These are phyloP conservation scores for Xylaria sp. DNA, from an alignment of 2,329 filamentous ascomycete genomes.

Conservation along the genomic window DNA sequence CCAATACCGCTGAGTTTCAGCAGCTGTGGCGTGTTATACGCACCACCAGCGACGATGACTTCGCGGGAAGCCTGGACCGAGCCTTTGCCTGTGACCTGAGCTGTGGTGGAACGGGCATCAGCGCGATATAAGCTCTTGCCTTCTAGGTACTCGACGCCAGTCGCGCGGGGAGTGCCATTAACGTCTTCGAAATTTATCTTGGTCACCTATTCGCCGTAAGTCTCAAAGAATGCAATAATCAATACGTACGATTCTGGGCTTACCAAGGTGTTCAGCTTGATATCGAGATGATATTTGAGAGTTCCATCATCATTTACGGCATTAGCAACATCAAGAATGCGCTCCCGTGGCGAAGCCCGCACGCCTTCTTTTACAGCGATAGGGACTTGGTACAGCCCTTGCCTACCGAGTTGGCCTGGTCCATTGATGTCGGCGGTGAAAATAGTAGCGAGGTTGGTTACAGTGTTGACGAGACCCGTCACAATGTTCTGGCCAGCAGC, in stretches of 20 bases:
- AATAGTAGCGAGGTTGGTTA: slow-evolving; percentile 4
- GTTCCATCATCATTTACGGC: slow-evolving; percentile 53
- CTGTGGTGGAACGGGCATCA: slow-evolving; percentile 44
- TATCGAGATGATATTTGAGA: slow-evolving; percentile 48
- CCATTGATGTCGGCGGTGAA: slow-evolving; percentile 54
- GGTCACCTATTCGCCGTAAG: slow-evolving; percentile 42
- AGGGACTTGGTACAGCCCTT: slow-evolving; percentile 59
- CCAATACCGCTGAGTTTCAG: slow-evolving; percentile 55
- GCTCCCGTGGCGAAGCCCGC: slow-evolving; percentile 57
- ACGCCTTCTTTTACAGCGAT: slow-evolving; percentile 50
- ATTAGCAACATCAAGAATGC: slow-evolving; percentile 54
- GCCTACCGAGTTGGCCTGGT: slow-evolving; percentile 37
- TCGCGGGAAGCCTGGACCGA: slow-evolving; percentile 47
- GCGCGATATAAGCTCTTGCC: slow-evolving; percentile 50
- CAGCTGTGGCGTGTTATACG: slow-evolving; percentile 54
- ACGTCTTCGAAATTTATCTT: slow-evolving; percentile 46
- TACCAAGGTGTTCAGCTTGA: slow-evolving; percentile 41
- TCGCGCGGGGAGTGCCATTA: slow-evolving; percentile 41
- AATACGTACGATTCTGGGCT: neutral
- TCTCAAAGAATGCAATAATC: neutral
- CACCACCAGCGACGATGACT: slow-evolving; percentile 55
- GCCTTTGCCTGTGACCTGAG: slow-evolving; percentile 31
- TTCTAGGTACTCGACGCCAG: slow-evolving; percentile 49
- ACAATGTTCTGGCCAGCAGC: slow-evolving; percentile 47
- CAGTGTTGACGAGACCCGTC: slow-evolving; percentile 36